Evolutionary conservation across 2,329 filamentous ascomycete species (phyloP).

Genomic region (Xylariaceae sp.): DNA sequence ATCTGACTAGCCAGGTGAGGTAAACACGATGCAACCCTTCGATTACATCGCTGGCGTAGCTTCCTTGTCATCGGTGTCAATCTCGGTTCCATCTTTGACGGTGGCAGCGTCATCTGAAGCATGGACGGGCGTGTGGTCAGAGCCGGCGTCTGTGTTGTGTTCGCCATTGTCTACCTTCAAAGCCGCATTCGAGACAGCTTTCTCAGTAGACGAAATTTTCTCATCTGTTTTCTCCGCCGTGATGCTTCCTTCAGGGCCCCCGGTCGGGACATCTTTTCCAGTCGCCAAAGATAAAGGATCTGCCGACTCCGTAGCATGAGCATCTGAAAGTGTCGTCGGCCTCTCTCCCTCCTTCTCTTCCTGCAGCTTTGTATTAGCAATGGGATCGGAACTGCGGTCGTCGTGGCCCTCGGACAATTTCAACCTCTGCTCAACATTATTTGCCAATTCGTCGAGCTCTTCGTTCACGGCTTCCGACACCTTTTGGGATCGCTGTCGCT

Average conservation of each 20-base stretch:
- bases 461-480: constrained; percentile 31
- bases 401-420: constrained; percentile 22
- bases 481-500: constrained; percentile 39
- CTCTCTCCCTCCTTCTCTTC: constrained; percentile 14
- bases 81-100: neutral
- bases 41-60: neutral
- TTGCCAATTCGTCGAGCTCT: constrained; percentile 34
- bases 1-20: neutral
- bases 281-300: constrained; percentile 13
- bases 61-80: constrained; percentile 1
- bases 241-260: constrained; percentile 13
- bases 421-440: constrained; percentile 17
- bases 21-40: neutral
- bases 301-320: constrained; percentile 9
- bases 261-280: constrained; percentile 10
- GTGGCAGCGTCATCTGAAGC: neutral
- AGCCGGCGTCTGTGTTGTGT: neutral
- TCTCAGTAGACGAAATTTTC: neutral
- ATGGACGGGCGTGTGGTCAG: constrained; percentile 6
- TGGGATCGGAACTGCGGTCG: constrained; percentile 12
- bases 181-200: neutral
- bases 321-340: constrained; percentile 6
- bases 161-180: neutral
- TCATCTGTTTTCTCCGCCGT: constrained; percentile 9
- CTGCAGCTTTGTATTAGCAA: constrained; percentile 16